Conservation (phyloP, 192 early-diverging fungal species). For the Coemansia sp. region DNA sequence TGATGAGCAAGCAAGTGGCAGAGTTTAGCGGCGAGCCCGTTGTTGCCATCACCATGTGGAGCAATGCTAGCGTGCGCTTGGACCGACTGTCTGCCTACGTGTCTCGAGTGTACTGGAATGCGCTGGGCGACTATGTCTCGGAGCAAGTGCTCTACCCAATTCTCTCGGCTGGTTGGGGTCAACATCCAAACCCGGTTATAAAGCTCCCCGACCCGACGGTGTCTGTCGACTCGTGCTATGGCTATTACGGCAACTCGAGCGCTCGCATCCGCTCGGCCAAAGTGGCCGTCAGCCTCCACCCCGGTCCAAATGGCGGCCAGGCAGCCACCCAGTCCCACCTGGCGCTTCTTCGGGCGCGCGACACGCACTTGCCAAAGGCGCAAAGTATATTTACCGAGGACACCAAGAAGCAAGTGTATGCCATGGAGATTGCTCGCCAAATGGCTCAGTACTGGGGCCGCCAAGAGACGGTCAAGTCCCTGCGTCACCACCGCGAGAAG, state of each 20-base stretch:
- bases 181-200: conserved; percentile 13
- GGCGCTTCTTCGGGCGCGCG: conserved; percentile 33
- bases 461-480: conserved; percentile 39
- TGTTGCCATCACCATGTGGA: conserved; percentile 47
- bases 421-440: conserved; percentile 54
- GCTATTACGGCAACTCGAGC: conserved; percentile 15
- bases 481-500: conserved; percentile 42
- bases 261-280: conserved; percentile 6
- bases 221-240: conserved; percentile 18
- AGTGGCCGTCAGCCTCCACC: conserved; percentile 32
- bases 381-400: conserved; percentile 49
- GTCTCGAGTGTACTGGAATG: conserved; percentile 54
- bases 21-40: conserved; percentile 50
- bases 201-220: conserved; percentile 45
- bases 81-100: conserved; percentile 45
- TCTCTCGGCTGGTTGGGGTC: conserved; percentile 42
- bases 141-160: conserved; percentile 52
- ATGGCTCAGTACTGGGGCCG: conserved; percentile 58
- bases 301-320: conserved; percentile 5
- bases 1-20: conserved; percentile 44
- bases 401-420: conserved; percentile 49
- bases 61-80: conserved; percentile 38
- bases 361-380: conserved; percentile 18
- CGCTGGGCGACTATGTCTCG: conserved; percentile 55
- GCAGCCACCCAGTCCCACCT: conserved; percentile 13